These are phyloP conservation scores for Telfairia occidentalis DNA, from an alignment of 331 rosid species.

Conservation along the genomic window DNA sequence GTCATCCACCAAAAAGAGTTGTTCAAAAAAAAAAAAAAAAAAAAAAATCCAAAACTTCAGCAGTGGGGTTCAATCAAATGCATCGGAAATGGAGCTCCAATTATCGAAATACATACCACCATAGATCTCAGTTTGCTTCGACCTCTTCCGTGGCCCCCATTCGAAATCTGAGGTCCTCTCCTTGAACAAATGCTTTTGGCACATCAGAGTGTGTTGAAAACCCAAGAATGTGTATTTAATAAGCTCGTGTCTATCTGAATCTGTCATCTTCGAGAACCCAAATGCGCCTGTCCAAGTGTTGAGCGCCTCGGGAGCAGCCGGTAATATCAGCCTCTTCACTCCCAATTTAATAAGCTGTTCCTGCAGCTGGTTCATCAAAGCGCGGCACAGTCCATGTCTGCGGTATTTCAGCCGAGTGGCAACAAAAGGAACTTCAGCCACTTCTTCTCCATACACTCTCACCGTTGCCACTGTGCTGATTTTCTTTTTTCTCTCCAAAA, in stretches of 20 bases:
- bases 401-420: conserved; percentile 38
- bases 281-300: conserved; percentile 45
- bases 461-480: conserved; percentile 34
- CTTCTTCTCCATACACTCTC: conserved; percentile 33
- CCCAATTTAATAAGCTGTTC: conserved; percentile 29
- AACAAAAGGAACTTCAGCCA: conserved; percentile 60
- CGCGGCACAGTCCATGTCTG: conserved; percentile 41
- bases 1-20: too few species aligned
- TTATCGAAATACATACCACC: not conserved
- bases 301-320: conserved; percentile 27
- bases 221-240: conserved; percentile 21
- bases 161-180: not conserved
- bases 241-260: conserved; percentile 16
- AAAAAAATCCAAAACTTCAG: not conserved
- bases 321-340: conserved; percentile 42
- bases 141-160: not conserved
- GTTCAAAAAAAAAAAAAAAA: too few species aligned
- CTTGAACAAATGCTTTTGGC: conserved; percentile 32
- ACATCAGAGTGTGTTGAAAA: conserved; percentile 35
- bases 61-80: not conserved
- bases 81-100: not conserved
- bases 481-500: conserved; percentile 36
- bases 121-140: not conserved
- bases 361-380: conserved; percentile 50
- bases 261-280: conserved; percentile 33